Percentiles rank a stretch among this genome's conserved stretches.
These are phyloP conservation scores for Candida khao-thaluensis DNA, from an alignment of 805 yeast species.

Conservation along the genomic window DNA sequence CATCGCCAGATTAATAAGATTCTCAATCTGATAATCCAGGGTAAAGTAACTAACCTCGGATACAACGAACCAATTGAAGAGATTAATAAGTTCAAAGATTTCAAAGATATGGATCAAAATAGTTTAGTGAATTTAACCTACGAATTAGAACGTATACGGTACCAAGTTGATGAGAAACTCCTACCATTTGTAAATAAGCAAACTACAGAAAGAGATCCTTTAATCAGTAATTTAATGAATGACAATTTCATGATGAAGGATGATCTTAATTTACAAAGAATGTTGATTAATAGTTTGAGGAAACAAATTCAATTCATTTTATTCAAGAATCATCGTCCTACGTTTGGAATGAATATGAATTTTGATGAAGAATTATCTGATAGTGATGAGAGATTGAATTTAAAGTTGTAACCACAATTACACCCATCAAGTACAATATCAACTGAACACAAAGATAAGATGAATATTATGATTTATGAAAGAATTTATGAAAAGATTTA, in stretches of 20 bases:
- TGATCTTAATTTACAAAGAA: constrained; percentile 46
- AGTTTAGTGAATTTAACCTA: constrained; percentile 32
- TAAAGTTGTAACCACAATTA: constrained; percentile 24
- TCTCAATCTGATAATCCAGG: constrained; percentile 48
- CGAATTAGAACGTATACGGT: constrained; percentile 45
- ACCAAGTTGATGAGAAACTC: constrained; percentile 40
- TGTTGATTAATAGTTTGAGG: constrained; percentile 44
- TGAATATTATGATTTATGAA: no score
- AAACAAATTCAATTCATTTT: constrained; percentile 52
- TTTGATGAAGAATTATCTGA: constrained; percentile 26
- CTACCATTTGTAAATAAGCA: constrained; percentile 31
- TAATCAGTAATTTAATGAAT: constrained; percentile 32
- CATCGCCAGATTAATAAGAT: constrained; percentile 46
- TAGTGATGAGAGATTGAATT: constrained; percentile 36
- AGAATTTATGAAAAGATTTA: no score
- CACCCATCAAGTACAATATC: no score
- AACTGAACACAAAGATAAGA: no score
- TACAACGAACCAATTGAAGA: constrained; percentile 49
- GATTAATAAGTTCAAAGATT: constrained; percentile 26
- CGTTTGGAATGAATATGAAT: constrained; percentile 12
- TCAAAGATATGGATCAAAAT: constrained; percentile 24
- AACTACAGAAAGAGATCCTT: constrained; percentile 26
- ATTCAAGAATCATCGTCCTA: constrained; percentile 38
- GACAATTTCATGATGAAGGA: constrained; percentile 44
- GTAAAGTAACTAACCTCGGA: constrained; percentile 51